Evolutionary conservation across 768 basidiomycete species (phyloP).

Genomic region (Podaxis sp.): DNA sequence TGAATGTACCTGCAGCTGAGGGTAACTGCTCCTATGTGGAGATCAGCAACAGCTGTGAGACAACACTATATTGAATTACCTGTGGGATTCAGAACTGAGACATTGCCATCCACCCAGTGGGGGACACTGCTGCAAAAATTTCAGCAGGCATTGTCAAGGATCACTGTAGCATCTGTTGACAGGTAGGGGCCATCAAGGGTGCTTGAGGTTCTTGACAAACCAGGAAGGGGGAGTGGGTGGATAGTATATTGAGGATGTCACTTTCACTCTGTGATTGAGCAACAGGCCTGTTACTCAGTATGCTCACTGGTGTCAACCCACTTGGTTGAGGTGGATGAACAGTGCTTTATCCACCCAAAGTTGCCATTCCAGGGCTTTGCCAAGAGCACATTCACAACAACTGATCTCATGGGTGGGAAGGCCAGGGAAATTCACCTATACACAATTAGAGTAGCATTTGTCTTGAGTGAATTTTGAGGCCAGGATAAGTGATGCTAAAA

Average conservation of each 20-base stretch:
- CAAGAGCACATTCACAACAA: constrained; percentile 83
- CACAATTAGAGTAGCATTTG: constrained; percentile 88
- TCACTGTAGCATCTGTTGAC: constrained; percentile 32
- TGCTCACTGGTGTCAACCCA: constrained; percentile 14
- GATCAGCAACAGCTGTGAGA: not conserved
- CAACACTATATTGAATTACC: not conserved
- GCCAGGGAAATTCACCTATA: constrained; percentile 92
- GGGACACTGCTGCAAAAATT: not conserved
- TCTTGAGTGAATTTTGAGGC: constrained; percentile 95
- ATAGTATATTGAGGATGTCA: constrained; percentile 21
- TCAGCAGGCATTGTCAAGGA: constrained; percentile 17
- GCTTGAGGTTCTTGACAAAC: constrained; percentile 13
- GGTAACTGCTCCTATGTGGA: constrained; percentile 12
- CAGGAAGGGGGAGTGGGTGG: constrained; percentile 24
- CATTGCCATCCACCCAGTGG: not conserved
- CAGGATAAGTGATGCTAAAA: constrained; percentile 83
- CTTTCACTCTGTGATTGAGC: constrained; percentile 53
- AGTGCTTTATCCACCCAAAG: constrained; percentile 82
- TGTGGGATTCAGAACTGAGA: not conserved
- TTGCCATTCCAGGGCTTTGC: constrained; percentile 85
- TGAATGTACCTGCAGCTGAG: not conserved
- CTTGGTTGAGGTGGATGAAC: constrained; percentile 19
- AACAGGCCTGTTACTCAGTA: constrained; percentile 34
- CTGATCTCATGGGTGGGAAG: constrained; percentile 83
- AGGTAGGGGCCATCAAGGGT: not conserved